These are phyloP conservation scores for Galeopsis tetrahit DNA, from an alignment of 257 asterid genomes.

Conservation along the genomic window DNA sequence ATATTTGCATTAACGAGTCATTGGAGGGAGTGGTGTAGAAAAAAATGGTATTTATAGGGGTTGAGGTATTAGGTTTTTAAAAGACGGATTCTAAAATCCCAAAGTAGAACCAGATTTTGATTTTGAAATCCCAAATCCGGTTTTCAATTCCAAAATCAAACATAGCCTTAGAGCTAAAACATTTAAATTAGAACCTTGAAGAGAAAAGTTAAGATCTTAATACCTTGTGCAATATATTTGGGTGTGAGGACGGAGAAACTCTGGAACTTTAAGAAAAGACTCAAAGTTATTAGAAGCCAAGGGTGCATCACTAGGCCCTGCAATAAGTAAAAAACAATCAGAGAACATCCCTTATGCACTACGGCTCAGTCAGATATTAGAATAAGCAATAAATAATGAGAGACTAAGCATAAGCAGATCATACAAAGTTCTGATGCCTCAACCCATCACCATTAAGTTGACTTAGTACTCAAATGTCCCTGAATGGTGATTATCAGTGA, in stretches of 20 bases:
- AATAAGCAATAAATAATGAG: slow-evolving; percentile 15
- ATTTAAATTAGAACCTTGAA: slow-evolving; percentile 10
- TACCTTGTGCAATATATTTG: slow-evolving; percentile 99
- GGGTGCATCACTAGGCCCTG: slow-evolving; percentile 98
- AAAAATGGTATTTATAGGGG: too few relatives aligned
- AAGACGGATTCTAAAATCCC: too few relatives aligned
- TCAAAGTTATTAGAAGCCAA: slow-evolving; percentile 93
- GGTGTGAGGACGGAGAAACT: slow-evolving; percentile 88
- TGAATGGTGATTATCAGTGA: slow-evolving; percentile 10
- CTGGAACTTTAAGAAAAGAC: slow-evolving; percentile 94
- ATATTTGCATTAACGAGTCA: too few relatives aligned
- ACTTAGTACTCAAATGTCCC: slow-evolving; percentile 20
- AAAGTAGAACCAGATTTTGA: too few relatives aligned
- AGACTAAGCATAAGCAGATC: slow-evolving; percentile 22
- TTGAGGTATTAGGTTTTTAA: too few relatives aligned
- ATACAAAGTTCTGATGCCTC: slow-evolving; percentile 24
- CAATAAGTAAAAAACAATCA: slow-evolving; percentile 33
- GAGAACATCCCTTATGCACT: slow-evolving; percentile 23
- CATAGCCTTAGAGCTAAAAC: neutral
- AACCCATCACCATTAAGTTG: slow-evolving; percentile 25
- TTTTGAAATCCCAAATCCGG: too few relatives aligned
- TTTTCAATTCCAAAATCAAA: too few relatives aligned
- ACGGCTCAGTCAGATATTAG: slow-evolving; percentile 20
- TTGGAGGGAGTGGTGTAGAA: too few relatives aligned
- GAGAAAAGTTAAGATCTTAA: slow-evolving; percentile 18